Base-by-base conservation (phyloP, 441 rosid genomes). In the Eutrema salsugineum region DNA sequence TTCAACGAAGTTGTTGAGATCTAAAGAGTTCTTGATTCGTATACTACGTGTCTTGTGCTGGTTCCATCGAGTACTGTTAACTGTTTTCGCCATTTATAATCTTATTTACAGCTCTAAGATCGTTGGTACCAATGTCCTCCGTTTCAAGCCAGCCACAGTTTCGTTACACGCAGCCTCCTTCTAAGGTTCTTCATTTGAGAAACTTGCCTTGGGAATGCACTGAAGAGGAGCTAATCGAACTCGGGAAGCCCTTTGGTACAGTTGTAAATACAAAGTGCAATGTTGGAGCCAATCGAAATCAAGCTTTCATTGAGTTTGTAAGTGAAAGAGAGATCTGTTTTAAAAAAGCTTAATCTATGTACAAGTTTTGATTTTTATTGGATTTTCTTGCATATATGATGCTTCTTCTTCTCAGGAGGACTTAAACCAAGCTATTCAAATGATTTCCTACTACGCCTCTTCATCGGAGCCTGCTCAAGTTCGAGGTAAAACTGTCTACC, bases 171-270 rank as follows among this genome's bases (percentile, higher is more conserved):
- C 99, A 96, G 50, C 95, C 99, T 4, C 99, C 99, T 3, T 93
- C 99, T 3, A 96, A 96, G 89, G 98, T 96, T 80, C 88, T 96
- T 51, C 99, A 96, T 83, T 68, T 96, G 83, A 85, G 99, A 79
- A 96, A 96, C 81, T 81, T 96, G 83, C 99, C 99, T 0, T 96
- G 99, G 99, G 99, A 93, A 69, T 96, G 99, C 80, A 85, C 97
- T 12, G 99, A 96, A 77, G 98, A 93, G 50, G 99, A 93, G 63
- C 70, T 96, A 63, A 77, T 96, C 60, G 97, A 96, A 70, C 92
- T 96, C 28, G 99, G 99, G 61, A 96, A 91, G 82, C 99, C 97
- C 2, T 96, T 96, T 80, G 99, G 99, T 39, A 80, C 84, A 57
- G 99, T 93, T 70, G 93, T 93, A n/a, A 93, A 93, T 75, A 96